Conservation (phyloP, 495 filamentous ascomycete species). For the Aspergillus steynii region DNA sequence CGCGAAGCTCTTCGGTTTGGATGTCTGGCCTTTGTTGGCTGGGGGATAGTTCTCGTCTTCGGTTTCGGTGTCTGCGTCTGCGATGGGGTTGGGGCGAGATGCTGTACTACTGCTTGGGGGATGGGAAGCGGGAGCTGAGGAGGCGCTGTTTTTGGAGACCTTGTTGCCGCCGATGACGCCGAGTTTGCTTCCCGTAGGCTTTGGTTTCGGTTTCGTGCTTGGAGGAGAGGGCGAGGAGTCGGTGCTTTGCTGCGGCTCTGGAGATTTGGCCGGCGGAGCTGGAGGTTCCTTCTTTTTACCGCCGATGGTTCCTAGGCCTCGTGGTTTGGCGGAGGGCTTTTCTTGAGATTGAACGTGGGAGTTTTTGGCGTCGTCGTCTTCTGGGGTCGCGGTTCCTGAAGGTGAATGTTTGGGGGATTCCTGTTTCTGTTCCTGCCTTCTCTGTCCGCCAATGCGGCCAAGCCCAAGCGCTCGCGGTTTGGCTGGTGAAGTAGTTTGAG, state of each 20-base stretch:
- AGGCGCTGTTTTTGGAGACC: not conserved
- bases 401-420: not conserved
- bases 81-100: no score
- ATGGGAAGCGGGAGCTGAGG: not conserved
- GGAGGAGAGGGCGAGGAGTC: not conserved
- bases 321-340: constrained; percentile 9
- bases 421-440: not conserved
- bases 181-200: not conserved
- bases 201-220: constrained; percentile 14
- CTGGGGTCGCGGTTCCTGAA: not conserved
- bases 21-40: not conserved
- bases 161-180: not conserved
- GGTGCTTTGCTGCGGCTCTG: constrained; percentile 5
- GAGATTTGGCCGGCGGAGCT: constrained; percentile 5
- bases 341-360: not conserved
- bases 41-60: not conserved
- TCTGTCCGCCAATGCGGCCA: not conserved
- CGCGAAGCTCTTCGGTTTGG: not conserved
- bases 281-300: constrained; percentile 14
- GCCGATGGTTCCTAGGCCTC: constrained; percentile 19
- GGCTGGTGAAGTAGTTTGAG: not conserved
- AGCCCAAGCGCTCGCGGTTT: constrained; percentile 13
- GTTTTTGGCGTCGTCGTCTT: not conserved
- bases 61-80: not conserved
- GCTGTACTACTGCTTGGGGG: no score